Conservation (phyloP, 306 rosid species). For the Vigna angularis region DNA sequence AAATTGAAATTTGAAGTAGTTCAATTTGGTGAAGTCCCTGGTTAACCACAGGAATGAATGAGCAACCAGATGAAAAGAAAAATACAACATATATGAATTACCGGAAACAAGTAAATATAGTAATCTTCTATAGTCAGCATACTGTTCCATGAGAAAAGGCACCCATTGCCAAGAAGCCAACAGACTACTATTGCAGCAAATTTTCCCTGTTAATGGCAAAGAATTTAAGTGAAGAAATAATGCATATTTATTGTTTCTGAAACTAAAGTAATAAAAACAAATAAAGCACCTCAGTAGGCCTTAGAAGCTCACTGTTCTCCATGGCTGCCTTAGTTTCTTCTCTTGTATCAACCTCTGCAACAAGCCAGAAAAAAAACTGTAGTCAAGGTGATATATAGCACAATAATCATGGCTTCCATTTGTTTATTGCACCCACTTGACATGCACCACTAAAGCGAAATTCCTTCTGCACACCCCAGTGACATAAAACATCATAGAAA, state of each 20-base stretch:
- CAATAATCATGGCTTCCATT: background rate
- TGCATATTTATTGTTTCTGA: background rate
- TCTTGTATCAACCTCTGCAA: constrained; percentile 45
- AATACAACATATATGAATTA: constrained; percentile 41
- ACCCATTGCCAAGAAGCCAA: constrained; percentile 93
- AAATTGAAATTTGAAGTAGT: constrained; percentile 4
- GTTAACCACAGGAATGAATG: constrained; percentile 11
- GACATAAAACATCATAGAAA: background rate
- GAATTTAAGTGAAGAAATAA: constrained; percentile 33
- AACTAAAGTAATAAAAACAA: constrained; percentile 1
- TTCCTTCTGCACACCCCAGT: background rate
- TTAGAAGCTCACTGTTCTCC: constrained; percentile 48
- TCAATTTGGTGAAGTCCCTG: constrained; percentile 12
- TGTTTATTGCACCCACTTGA: background rate
- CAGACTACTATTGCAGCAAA: constrained; percentile 63
- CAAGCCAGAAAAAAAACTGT: background rate
- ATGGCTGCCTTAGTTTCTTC: constrained; percentile 43
- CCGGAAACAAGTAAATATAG: constrained; percentile 80
- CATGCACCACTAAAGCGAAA: background rate
- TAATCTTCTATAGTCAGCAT: constrained; percentile 92
- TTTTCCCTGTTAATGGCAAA: constrained; percentile 63
- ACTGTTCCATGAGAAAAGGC: constrained; percentile 91
- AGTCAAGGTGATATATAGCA: constrained; percentile 9
- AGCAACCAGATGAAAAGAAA: background rate
- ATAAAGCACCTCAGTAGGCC: constrained; percentile 58